Percentiles rank a stretch among this genome's conserved stretches.
phyloP scores from a whole-genome alignment of 345 rosid species.

The Brassica napus region DNA sequence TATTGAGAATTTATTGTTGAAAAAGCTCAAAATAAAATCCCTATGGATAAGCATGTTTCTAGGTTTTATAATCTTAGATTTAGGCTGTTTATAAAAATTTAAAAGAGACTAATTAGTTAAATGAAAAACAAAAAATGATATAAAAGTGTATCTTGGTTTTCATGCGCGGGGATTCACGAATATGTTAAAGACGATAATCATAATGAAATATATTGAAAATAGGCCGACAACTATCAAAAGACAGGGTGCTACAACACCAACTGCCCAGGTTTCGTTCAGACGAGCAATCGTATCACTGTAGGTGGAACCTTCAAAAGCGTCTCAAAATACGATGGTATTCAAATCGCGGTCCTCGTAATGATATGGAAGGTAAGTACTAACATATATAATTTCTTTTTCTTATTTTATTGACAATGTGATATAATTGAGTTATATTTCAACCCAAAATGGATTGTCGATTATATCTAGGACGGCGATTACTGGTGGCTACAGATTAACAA shows the following conservation, averaged over 20 bases:
- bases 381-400: too few species aligned
- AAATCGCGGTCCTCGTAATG: neutral
- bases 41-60: neutral
- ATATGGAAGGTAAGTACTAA: neutral
- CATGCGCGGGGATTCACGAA: too few species aligned
- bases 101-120: neutral
- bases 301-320: neutral
- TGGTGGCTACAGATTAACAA: too few species aligned
- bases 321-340: neutral
- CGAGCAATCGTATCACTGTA: neutral
- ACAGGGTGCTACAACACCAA: constrained; percentile 60
- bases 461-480: neutral
- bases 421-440: neutral
- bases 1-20: neutral
- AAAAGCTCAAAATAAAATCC: neutral
- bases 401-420: too few species aligned
- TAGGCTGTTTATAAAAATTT: neutral
- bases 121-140: too few species aligned
- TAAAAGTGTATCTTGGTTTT: too few species aligned
- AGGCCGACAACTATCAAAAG: constrained; percentile 58
- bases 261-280: neutral
- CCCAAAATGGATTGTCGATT: neutral
- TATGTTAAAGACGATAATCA: too few species aligned
- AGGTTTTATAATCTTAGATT: neutral
- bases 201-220: neutral